These are phyloP conservation scores for Lindgomyces ingoldianus DNA, from an alignment of 495 filamentous ascomycete species.

Conservation along the genomic window DNA sequence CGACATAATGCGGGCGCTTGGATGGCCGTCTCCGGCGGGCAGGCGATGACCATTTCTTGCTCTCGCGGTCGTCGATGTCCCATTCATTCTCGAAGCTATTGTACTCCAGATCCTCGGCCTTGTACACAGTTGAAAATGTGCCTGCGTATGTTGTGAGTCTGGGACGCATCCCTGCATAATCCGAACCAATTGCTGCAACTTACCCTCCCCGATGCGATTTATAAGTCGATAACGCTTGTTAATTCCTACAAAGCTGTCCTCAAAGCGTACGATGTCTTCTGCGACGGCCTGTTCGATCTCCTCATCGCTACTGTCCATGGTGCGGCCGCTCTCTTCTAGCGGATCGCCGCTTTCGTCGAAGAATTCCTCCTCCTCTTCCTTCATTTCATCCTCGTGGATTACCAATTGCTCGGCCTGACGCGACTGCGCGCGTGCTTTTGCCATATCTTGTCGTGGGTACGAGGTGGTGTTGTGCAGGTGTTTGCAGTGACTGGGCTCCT, in stretches of 20 bases:
- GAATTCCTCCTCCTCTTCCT: constrained; percentile 49
- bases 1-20: constrained; percentile 61
- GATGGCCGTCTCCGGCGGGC: constrained; percentile 46
- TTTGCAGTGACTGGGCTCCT: not conserved
- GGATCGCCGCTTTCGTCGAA: constrained; percentile 48
- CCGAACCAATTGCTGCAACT: constrained; percentile 25
- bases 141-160: constrained; percentile 52
- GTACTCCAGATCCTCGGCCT: constrained; percentile 93
- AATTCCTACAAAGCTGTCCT: constrained; percentile 80
- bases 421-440: constrained; percentile 19
- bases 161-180: constrained; percentile 16
- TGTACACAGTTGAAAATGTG: constrained; percentile 98
- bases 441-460: constrained; percentile 11
- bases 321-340: constrained; percentile 46
- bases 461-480: constrained; percentile 5
- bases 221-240: constrained; percentile 81
- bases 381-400: constrained; percentile 49
- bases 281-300: constrained; percentile 70
- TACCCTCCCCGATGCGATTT: constrained; percentile 96
- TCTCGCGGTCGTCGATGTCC: constrained; percentile 71
- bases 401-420: constrained; percentile 43
- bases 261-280: constrained; percentile 84
- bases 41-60: constrained; percentile 62
- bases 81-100: constrained; percentile 81
- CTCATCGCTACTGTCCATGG: constrained; percentile 46